Evolutionary conservation across 2,329 filamentous ascomycete genomes (phyloP).

Genomic region (Nemania sp.): DNA sequence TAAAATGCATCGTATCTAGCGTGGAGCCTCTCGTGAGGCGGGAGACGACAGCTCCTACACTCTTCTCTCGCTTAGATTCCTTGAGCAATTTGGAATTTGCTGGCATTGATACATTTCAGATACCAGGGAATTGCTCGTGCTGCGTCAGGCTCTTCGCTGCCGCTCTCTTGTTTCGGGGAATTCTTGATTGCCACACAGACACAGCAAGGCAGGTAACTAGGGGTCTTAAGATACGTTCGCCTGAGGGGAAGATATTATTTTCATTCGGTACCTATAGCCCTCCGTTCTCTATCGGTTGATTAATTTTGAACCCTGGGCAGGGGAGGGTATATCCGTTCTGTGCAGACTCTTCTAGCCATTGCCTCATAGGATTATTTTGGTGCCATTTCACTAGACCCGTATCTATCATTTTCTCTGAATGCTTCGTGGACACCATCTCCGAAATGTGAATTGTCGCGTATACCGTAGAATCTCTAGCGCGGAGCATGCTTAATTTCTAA

Average conservation of each 20-base stretch:
- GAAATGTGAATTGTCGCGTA: neutral
- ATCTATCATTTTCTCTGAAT: constrained; percentile 9
- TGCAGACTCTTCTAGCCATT: constrained; percentile 9
- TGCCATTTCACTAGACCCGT: constrained; percentile 10
- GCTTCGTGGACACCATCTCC: neutral
- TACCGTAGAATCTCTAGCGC: neutral
- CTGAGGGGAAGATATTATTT: neutral
- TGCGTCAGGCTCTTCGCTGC: too few species aligned
- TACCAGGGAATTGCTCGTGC: too few species aligned
- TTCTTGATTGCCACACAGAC: too few species aligned
- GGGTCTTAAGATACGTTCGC: neutral
- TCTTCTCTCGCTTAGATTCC: too few species aligned
- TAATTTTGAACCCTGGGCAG: neutral
- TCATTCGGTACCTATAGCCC: neutral
- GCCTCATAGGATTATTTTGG: neutral
- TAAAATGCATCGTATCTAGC: too few species aligned
- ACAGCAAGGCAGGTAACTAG: too few species aligned
- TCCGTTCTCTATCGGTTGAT: neutral
- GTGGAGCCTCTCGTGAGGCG: too few species aligned
- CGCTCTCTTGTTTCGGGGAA: too few species aligned
- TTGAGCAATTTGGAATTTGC: too few species aligned
- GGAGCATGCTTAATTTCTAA: neutral
- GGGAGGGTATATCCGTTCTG: constrained; percentile 18
- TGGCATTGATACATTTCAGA: too few species aligned
- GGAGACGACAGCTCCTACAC: too few species aligned